Evolutionary conservation across 2,329 filamentous ascomycete species (phyloP).

Genomic region (Didymella glomerata): DNA sequence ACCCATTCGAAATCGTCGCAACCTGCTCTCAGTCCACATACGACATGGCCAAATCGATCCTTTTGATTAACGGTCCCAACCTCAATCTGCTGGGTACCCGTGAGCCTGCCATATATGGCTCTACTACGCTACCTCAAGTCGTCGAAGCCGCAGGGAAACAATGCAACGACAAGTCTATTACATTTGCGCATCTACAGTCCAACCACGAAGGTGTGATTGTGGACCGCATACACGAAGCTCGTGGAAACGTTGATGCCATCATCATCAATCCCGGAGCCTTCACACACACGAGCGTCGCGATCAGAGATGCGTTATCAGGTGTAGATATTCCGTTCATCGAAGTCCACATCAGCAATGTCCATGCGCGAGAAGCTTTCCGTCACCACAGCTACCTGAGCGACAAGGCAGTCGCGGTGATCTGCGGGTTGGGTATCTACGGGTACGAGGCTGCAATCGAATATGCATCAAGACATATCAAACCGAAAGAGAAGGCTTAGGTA

Average conservation of each 20-base stretch:
- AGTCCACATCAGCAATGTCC: constrained; percentile 79
- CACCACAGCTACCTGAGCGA: constrained; percentile 77
- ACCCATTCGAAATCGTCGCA: neutral
- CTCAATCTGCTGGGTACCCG: constrained; percentile 80
- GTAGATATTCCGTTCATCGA: constrained; percentile 78
- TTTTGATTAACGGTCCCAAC: constrained; percentile 83
- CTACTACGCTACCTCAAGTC: constrained; percentile 71
- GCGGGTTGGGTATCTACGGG: constrained; percentile 65
- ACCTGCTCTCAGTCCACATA: neutral
- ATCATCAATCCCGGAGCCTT: constrained; percentile 80
- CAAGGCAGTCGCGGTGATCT: constrained; percentile 77
- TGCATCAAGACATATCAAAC: constrained; percentile 46
- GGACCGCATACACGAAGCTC: constrained; percentile 75
- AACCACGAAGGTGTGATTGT: constrained; percentile 81
- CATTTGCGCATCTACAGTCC: constrained; percentile 72
- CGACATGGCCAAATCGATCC: constrained; percentile 60
- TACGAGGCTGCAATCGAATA: constrained; percentile 58
- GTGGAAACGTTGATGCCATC: constrained; percentile 67
- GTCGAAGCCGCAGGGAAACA: constrained; percentile 60
- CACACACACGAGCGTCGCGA: constrained; percentile 78
- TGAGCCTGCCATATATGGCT: constrained; percentile 77
- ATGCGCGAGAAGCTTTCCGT: constrained; percentile 73
- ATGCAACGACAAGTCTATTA: constrained; percentile 58
- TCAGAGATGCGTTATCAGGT: constrained; percentile 76
- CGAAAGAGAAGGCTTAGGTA: constrained; percentile 24